Percentiles rank a stretch among this genome's conserved stretches.
Evolutionary conservation across 1,284 basidiomycete genomes (phyloP).

Genomic region (Fomitopsis pinicola): DNA sequence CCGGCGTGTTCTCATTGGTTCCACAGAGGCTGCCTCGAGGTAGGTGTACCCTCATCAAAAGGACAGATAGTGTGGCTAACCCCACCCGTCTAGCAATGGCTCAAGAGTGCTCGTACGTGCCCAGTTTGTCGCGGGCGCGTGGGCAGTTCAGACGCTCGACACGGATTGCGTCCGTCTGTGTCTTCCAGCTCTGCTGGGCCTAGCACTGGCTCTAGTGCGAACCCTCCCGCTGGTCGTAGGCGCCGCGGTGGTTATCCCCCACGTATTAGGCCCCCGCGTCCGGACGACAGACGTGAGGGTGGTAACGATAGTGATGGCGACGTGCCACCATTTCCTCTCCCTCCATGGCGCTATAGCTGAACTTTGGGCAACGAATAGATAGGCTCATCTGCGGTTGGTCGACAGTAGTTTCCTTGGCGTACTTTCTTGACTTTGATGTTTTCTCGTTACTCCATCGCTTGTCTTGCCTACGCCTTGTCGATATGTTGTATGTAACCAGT

Average conservation of each 20-base stretch:
- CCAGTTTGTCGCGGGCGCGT: slow-evolving; percentile 25
- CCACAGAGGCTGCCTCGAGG: slow-evolving; percentile 67
- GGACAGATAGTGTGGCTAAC: neutral
- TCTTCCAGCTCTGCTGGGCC: neutral
- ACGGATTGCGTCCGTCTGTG: neutral
- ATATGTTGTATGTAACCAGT: neutral
- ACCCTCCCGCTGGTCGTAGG: neutral
- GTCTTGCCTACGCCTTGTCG: neutral
- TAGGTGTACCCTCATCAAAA: slow-evolving; percentile 27
- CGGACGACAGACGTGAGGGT: slow-evolving; percentile 5
- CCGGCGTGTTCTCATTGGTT: slow-evolving; percentile 73
- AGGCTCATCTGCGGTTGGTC: neutral
- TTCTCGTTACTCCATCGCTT: neutral
- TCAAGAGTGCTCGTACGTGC: slow-evolving; percentile 24
- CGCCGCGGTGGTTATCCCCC: neutral
- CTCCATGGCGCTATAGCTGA: slow-evolving; percentile 13
- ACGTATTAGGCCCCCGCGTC: neutral
- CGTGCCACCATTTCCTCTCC: neutral
- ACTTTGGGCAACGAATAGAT: neutral
- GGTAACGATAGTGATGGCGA: slow-evolving; percentile 6
- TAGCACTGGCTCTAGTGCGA: neutral
- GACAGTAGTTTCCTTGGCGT: neutral
- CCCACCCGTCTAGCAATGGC: slow-evolving; percentile 21
- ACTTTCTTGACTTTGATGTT: neutral
- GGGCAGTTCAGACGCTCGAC: neutral